phyloP scores from a whole-genome alignment of 345 rosid genomes.

The Populus ilicifolia region DNA sequence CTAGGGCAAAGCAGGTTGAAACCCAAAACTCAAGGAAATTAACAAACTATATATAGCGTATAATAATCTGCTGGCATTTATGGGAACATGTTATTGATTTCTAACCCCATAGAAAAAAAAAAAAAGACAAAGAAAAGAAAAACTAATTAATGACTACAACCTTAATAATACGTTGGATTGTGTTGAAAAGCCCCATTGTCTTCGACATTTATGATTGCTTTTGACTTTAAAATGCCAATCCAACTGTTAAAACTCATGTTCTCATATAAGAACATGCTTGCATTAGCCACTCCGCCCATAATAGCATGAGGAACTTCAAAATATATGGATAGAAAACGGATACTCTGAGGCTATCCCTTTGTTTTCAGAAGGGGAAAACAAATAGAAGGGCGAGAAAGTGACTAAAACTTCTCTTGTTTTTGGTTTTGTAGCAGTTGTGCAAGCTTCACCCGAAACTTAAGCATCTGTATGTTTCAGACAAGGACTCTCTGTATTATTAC shows the following conservation, averaged over 20 bases:
- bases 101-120: background rate
- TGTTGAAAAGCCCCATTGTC: no score
- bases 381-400: background rate
- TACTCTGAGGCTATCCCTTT: background rate
- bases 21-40: background rate
- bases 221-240: no score
- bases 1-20: background rate
- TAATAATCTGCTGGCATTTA: background rate
- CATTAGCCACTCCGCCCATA: background rate
- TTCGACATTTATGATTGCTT: no score
- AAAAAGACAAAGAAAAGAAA: background rate
- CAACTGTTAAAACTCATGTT: no score
- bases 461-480: background rate
- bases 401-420: background rate
- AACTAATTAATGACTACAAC: background rate
- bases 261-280: no score
- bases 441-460: background rate
- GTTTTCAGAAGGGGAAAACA: no score
- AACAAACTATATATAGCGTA: background rate
- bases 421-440: background rate
- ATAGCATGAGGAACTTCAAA: no score
- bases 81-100: background rate
- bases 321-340: background rate
- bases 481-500: background rate
- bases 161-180: no score